These are phyloP conservation scores for Colletotrichum abscissum DNA, from an alignment of 2,329 filamentous ascomycete genomes.

Conservation along the genomic window DNA sequence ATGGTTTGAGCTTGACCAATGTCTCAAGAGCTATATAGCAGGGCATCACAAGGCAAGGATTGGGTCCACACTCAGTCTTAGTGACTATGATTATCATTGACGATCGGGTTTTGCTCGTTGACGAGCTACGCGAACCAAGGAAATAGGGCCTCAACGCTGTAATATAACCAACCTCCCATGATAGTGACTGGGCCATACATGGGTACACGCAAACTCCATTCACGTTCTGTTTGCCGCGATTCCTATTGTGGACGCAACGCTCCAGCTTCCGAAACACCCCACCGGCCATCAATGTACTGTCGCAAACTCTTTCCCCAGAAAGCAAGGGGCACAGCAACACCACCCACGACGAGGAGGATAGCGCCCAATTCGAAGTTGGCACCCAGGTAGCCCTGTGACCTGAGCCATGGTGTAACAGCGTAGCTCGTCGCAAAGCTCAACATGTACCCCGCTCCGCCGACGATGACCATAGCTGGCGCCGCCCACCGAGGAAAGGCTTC, in stretches of 20 bases:
- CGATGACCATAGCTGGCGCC: slow-evolving; percentile 36
- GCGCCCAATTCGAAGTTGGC: slow-evolving; percentile 36
- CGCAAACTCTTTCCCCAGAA: slow-evolving; percentile 42
- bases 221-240: background rate
- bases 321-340: slow-evolving; percentile 39
- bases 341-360: slow-evolving; percentile 37
- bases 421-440: slow-evolving; percentile 26
- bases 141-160: background rate
- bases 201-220: background rate
- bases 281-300: slow-evolving; percentile 40
- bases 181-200: background rate
- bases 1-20: background rate
- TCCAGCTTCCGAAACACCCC: slow-evolving; percentile 39
- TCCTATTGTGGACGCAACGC: slow-evolving; percentile 40
- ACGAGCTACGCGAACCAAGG: background rate
- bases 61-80: background rate
- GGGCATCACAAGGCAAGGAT: background rate
- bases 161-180: background rate
- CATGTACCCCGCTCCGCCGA: slow-evolving; percentile 32
- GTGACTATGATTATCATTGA: slow-evolving; percentile 15
- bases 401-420: slow-evolving; percentile 22
- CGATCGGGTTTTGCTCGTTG: background rate
- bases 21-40: background rate
- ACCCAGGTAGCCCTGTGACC: slow-evolving; percentile 28
- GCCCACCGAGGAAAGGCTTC: slow-evolving; percentile 42